Percentiles rank a stretch among this genome's conserved stretches.
These are phyloP conservation scores for Lentinus brumalis DNA, from an alignment of 768 basidiomycete genomes.

Conservation along the genomic window DNA sequence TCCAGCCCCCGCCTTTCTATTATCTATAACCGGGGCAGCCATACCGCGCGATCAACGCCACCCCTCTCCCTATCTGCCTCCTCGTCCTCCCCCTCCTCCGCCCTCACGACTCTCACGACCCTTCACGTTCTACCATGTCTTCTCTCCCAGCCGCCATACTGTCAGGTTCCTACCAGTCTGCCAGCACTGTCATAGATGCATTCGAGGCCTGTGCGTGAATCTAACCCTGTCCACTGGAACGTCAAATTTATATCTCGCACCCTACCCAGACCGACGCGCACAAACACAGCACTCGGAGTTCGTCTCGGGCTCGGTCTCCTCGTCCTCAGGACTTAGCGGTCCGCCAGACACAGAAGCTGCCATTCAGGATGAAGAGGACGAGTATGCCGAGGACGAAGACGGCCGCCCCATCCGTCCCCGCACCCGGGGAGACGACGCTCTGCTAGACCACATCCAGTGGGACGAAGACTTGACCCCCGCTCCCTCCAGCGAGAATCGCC, in stretches of 20 bases:
- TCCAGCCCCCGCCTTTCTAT: not conserved
- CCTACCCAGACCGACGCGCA: conserved; percentile 59
- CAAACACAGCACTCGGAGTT: conserved; percentile 68
- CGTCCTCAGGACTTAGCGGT: conserved; percentile 31
- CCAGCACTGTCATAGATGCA: conserved; percentile 22
- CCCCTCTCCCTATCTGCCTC: not conserved
- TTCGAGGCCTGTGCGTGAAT: conserved; percentile 22
- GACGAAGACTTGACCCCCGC: conserved; percentile 30
- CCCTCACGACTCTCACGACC: conserved; percentile 14
- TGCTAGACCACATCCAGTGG: conserved; percentile 29
- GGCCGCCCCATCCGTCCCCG: conserved; percentile 11
- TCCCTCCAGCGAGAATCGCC: conserved; percentile 11
- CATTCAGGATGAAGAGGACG: conserved; percentile 20
- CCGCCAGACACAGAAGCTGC: conserved; percentile 24
- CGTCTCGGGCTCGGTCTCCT: conserved; percentile 51
- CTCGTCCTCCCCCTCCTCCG: not conserved
- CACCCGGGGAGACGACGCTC: conserved; percentile 17
- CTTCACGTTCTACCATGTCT: conserved; percentile 38
- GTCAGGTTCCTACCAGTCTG: conserved; percentile 24
- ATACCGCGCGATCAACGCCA: not conserved
- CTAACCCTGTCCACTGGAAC: not conserved
- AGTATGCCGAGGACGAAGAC: conserved; percentile 9
- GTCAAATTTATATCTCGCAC: conserved; percentile 1
- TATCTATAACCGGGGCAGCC: not conserved
- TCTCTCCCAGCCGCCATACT: conserved; percentile 36